Conservation (phyloP, 179 eudicot genomes). For the Corrigiola litoralis region DNA sequence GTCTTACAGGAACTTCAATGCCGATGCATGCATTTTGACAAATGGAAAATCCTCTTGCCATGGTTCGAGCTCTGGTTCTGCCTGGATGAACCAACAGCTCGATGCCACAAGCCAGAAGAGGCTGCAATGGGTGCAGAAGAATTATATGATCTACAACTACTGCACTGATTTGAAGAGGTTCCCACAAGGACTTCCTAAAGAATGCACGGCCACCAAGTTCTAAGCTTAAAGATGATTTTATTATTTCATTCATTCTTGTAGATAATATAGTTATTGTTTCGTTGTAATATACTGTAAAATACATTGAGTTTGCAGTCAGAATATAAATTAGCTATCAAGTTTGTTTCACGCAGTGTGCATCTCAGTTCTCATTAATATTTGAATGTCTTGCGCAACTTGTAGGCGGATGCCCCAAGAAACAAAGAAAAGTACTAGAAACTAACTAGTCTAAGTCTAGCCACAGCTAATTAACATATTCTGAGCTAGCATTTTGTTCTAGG, state of each 20-base stretch:
- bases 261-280: background rate
- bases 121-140: conserved; percentile 26
- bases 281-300: too few relatives aligned
- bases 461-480: too few relatives aligned
- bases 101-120: conserved; percentile 27
- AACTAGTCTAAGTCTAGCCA: too few relatives aligned
- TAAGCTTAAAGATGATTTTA: background rate
- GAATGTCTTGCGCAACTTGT: too few relatives aligned
- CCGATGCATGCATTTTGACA: conserved; percentile 24
- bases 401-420: too few relatives aligned
- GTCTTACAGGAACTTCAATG: conserved; percentile 28
- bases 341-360: too few relatives aligned
- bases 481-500: too few relatives aligned
- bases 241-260: background rate
- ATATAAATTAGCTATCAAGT: too few relatives aligned
- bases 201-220: conserved; percentile 19
- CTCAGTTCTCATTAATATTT: too few relatives aligned
- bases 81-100: conserved; percentile 33
- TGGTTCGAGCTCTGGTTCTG: conserved; percentile 3
- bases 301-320: too few relatives aligned
- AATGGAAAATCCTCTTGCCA: conserved; percentile 26
- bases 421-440: too few relatives aligned
- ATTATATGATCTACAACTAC: conserved; percentile 34
- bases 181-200: conserved; percentile 34
- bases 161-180: conserved; percentile 32